These are phyloP conservation scores for Phytomonas sp. DNA, from an alignment of 208 protist genomes.

Conservation along the genomic window DNA sequence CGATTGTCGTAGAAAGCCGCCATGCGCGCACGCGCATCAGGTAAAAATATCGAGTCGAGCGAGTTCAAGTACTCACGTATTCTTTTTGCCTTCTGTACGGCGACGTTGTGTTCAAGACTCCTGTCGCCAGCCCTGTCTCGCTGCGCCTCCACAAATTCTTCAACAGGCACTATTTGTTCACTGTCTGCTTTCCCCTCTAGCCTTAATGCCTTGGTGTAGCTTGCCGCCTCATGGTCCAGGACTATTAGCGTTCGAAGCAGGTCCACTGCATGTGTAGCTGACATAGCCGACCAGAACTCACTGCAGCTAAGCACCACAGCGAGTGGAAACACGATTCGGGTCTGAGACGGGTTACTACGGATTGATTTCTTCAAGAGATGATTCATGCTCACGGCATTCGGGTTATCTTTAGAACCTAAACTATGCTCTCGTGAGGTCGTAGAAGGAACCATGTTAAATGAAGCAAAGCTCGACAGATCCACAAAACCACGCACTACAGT, in stretches of 20 bases:
- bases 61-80: not conserved
- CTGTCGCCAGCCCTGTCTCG: not conserved
- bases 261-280: conserved; percentile 25
- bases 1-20: not conserved
- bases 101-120: not conserved
- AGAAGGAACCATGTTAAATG: not conserved
- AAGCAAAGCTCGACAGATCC: not conserved
- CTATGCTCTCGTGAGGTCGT: not conserved
- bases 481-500: not conserved
- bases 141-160: not conserved
- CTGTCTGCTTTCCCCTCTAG: not conserved
- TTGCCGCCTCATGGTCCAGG: conserved; percentile 34
- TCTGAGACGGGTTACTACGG: not conserved
- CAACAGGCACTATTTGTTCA: not conserved
- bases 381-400: not conserved
- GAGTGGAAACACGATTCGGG: conserved; percentile 12
- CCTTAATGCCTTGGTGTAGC: not conserved
- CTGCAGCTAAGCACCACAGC: conserved; percentile 24
- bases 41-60: not conserved
- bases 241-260: conserved; percentile 45
- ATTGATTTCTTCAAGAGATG: not conserved
- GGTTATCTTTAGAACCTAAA: not conserved
- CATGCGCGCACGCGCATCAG: not conserved
- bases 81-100: not conserved
- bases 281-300: conserved; percentile 46